Conservation (phyloP, 208 protist genomes). For the Wallacemonas sp. region DNA sequence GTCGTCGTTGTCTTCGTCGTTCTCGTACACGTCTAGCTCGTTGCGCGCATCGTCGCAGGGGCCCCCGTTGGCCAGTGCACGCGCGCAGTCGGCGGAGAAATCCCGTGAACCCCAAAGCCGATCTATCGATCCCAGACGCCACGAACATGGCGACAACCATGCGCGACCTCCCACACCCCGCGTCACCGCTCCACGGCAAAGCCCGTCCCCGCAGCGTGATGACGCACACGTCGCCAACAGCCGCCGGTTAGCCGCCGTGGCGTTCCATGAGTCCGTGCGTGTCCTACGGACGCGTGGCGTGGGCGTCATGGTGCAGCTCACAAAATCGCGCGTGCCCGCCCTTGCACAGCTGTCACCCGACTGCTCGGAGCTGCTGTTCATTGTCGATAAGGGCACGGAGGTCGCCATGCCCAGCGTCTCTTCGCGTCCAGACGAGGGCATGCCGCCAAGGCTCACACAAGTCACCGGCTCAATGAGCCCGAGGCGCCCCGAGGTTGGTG, state of each 20-base stretch:
- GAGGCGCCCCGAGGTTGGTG: background rate
- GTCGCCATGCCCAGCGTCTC: background rate
- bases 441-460: background rate
- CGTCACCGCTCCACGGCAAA: too few relatives aligned
- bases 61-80: too few relatives aligned
- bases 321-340: conserved; percentile 16
- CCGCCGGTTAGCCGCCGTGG: background rate
- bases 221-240: background rate
- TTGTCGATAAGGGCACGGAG: conserved; percentile 15
- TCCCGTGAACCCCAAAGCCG: too few relatives aligned
- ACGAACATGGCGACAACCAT: too few relatives aligned
- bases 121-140: too few relatives aligned
- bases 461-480: background rate
- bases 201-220: too few relatives aligned
- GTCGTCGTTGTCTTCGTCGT: background rate
- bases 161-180: too few relatives aligned
- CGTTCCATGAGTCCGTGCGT: conserved; percentile 8
- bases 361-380: conserved; percentile 38
- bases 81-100: too few relatives aligned
- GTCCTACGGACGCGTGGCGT: conserved; percentile 24
- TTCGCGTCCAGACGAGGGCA: background rate
- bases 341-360: conserved; percentile 39
- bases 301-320: conserved; percentile 23
- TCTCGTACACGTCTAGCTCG: background rate
- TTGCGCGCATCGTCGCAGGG: too few relatives aligned